A percentile compares a stretch with the other conserved stretches of the same genome.
These are phyloP conservation scores for Aspergillus brunneoviolaceus DNA, from an alignment of 2,329 filamentous ascomycete species.

Conservation along the genomic window DNA sequence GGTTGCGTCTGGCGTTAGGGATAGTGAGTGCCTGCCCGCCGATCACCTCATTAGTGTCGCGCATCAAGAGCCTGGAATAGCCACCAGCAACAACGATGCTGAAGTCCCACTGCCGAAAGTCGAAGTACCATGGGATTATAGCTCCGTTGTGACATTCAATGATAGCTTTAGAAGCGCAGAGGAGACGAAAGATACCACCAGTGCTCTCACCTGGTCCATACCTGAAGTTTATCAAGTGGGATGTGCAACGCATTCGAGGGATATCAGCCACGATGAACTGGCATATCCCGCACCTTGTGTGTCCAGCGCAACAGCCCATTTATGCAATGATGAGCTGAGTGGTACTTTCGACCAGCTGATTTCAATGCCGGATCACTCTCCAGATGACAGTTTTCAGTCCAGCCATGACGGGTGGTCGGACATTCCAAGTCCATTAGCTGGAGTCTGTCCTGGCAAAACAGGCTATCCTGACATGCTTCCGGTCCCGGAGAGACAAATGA, in stretches of 20 bases:
- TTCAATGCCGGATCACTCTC: neutral
- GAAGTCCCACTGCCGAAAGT: constrained; percentile 2
- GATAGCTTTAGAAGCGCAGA: constrained; percentile 3
- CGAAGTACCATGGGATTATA: constrained; percentile 1
- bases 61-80: constrained; percentile 2
- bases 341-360: constrained; percentile 3
- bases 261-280: neutral
- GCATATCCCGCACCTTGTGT: constrained; percentile 6
- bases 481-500: neutral
- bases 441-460: neutral
- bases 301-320: neutral
- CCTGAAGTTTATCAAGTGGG: neutral
- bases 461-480: neutral
- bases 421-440: constrained; percentile 4
- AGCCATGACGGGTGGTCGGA: neutral
- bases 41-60: neutral
- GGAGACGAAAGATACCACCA: neutral
- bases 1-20: neutral
- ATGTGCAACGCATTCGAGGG: constrained; percentile 9
- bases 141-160: constrained; percentile 4
- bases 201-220: constrained; percentile 11
- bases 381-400: constrained; percentile 7
- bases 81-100: constrained; percentile 4
- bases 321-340: neutral
- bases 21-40: neutral